Conservation (phyloP, 2,329 filamentous ascomycete genomes). For the Cladophialophora bantiana region DNA sequence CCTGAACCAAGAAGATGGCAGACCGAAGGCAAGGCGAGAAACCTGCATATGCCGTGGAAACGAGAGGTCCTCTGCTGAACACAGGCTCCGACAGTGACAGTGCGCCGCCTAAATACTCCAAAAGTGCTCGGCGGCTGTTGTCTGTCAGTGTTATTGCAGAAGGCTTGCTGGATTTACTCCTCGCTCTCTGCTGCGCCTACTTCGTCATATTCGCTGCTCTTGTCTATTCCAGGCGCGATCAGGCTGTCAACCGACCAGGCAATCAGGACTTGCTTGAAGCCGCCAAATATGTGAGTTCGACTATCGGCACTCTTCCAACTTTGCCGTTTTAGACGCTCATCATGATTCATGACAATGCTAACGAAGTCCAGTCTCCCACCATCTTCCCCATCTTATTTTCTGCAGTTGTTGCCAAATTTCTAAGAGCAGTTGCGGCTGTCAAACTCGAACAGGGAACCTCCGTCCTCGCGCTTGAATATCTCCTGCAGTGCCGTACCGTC, state of each 20-base stretch:
- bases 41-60: neutral
- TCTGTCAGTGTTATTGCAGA: slow-evolving; percentile 2
- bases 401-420: slow-evolving; percentile 19
- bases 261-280: slow-evolving; percentile 14
- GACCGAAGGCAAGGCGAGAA: neutral
- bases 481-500: slow-evolving; percentile 13
- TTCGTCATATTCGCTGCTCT: slow-evolving; percentile 17
- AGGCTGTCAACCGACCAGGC: slow-evolving; percentile 9
- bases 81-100: neutral
- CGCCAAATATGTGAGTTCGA: slow-evolving; percentile 18
- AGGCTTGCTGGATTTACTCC: slow-evolving; percentile 6
- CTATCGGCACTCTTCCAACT: neutral
- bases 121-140: slow-evolving; percentile 5
- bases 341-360: neutral
- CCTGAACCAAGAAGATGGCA: neutral
- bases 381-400: slow-evolving; percentile 29
- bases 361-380: slow-evolving; percentile 15
- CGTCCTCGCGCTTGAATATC: slow-evolving; percentile 16
- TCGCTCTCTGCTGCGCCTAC: slow-evolving; percentile 6
- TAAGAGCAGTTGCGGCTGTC: slow-evolving; percentile 10
- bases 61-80: slow-evolving; percentile 6
- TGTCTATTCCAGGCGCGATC: slow-evolving; percentile 14
- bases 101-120: neutral
- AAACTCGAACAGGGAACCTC: slow-evolving; percentile 16
- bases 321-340: neutral